Percentiles rank a stretch among this genome's conserved stretches.
These are phyloP conservation scores for Silene coronaria DNA, from an alignment of 179 eudicot genomes.

Conservation along the genomic window DNA sequence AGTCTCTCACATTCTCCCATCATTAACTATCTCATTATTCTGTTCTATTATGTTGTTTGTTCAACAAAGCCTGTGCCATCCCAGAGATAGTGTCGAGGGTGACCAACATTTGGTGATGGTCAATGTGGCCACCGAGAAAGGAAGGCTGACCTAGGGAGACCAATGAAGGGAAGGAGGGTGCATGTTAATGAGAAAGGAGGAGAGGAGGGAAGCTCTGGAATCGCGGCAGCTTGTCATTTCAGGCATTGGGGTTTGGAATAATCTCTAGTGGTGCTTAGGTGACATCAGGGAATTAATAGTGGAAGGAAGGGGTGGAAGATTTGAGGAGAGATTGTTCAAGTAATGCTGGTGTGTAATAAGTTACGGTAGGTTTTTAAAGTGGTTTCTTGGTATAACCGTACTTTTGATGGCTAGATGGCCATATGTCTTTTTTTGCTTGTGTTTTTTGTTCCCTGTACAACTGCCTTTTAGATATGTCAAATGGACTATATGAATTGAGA, in stretches of 20 bases:
- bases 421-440: neutral
- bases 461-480: neutral
- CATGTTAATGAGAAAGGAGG: neutral
- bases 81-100: too few relatives aligned
- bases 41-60: neutral
- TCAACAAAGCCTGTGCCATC: neutral
- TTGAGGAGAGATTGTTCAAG: neutral
- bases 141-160: neutral
- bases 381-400: neutral
- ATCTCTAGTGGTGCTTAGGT: neutral
- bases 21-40: neutral
- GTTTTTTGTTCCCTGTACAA: neutral
- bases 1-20: neutral
- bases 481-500: neutral
- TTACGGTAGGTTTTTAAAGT: neutral
- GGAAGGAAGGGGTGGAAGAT: neutral
- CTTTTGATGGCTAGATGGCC: neutral
- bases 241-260: neutral
- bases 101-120: neutral
- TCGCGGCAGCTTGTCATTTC: neutral
- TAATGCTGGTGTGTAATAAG: neutral
- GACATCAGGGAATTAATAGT: neutral
- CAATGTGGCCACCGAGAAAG: neutral
- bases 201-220: neutral
- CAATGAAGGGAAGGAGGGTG: neutral